Base-by-base conservation (phyloP, 1,284 basidiomycete genomes). In the Bjerkandera adusta region DNA sequence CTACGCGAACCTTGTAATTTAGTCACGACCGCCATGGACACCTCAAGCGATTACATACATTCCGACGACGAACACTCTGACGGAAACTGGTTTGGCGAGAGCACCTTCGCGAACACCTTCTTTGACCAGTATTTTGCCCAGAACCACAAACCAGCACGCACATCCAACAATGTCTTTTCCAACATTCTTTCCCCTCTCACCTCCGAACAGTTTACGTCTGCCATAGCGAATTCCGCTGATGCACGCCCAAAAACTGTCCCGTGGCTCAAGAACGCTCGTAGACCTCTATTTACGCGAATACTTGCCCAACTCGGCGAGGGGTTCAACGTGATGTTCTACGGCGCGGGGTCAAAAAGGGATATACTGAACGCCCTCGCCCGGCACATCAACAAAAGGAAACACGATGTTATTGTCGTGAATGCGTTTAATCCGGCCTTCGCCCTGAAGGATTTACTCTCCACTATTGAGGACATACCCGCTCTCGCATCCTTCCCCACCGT, bases 291-390 rank as follows among this genome's bases (percentile, higher is more conserved):
- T 59, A 68, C 72, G 15, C 77, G 83, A 41, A 89, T 85, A 66
- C 65, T 77, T 25, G 69, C 72, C 47, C 90, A 96, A 63, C 75
- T 97, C 18, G 68, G 76, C 1, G 77, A 85, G 58, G 92, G 89
- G 1, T 96, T 93, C 73, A 92, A 90, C 62, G 68, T 97, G 43
- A 64, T 94, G 8, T 83, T 91, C 60, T 91, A 92, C 57, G 94
- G 94, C 0, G 81, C 83, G 57, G 94, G 94, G 1, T 93, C 89
- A 18, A 97, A 97, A 62, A 74, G 89, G 42, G 65, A 61, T 11
- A 55, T 87, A 4, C 67, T 97, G 20, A 91, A 95, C 62, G 67
- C 76, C 16, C 89, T 96, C 53, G 89, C 85, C 49, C 33, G 38
- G 18, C 36, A 40, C 42, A 33, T 50, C 2, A 49, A 54, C 30